A percentile compares a stretch with the other conserved stretches of the same genome.
phyloP scores from a whole-genome alignment of 2,329 filamentous ascomycete genomes.

The Lecanoromycetidae sp. region DNA sequence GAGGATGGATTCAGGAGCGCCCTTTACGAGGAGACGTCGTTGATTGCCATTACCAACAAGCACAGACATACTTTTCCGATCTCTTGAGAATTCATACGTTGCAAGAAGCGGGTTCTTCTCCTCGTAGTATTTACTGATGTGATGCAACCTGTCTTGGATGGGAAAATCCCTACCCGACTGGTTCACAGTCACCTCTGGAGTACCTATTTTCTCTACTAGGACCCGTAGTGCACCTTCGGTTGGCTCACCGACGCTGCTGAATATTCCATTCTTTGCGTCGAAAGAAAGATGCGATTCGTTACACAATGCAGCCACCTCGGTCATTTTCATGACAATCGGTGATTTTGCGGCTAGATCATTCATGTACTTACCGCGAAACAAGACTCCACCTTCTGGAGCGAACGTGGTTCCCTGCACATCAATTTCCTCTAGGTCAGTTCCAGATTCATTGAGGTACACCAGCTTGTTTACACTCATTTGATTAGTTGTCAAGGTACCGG shows the following conservation, averaged over 20 bases:
- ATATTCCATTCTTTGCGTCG: constrained; percentile 61
- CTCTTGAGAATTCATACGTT: constrained; percentile 92
- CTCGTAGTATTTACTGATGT: constrained; percentile 77
- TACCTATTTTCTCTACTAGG: constrained; percentile 87
- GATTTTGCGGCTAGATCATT: constrained; percentile 59
- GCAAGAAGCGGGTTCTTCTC: constrained; percentile 60
- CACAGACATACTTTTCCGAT: constrained; percentile 99
- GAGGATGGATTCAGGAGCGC: constrained; percentile 85
- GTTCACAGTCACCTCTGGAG: constrained; percentile 53
- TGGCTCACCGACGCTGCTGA: constrained; percentile 79
- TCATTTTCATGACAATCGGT: constrained; percentile 66
- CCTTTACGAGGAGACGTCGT: constrained; percentile 85
- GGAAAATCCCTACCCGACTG: constrained; percentile 36
- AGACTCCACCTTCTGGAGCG: constrained; percentile 65
- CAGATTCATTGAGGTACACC: constrained; percentile 65
- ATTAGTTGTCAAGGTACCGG: constrained; percentile 93
- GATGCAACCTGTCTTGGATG: constrained; percentile 56
- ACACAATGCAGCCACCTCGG: constrained; percentile 60
- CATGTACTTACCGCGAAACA: constrained; percentile 53
- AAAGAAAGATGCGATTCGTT: constrained; percentile 79
- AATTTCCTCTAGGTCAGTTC: constrained; percentile 66
- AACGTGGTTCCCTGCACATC: constrained; percentile 91
- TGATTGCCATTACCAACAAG: constrained; percentile 58
- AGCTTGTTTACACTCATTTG: constrained; percentile 98
- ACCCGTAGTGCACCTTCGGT: constrained; percentile 89